These are phyloP conservation scores for Gentiana macrophylla DNA, from an alignment of 257 asterid genomes.

Conservation along the genomic window DNA sequence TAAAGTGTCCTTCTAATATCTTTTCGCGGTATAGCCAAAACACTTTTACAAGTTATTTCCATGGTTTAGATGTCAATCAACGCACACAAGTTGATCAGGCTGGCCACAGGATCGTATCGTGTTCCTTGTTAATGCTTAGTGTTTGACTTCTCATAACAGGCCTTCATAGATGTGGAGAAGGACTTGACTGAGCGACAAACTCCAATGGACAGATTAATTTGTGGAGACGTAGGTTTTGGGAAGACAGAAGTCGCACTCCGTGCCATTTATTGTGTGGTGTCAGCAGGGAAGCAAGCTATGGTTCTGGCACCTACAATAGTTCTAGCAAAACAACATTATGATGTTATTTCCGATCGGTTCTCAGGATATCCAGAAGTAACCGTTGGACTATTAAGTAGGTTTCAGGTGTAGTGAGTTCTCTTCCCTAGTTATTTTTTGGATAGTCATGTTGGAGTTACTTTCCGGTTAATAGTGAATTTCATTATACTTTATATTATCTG, in stretches of 20 bases:
- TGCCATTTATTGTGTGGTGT: slow-evolving; percentile 87
- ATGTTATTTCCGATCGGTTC: slow-evolving; percentile 77
- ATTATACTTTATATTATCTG: no score
- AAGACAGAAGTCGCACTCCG: slow-evolving; percentile 98
- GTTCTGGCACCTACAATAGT: slow-evolving; percentile 92
- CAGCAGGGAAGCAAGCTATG: slow-evolving; percentile 92
- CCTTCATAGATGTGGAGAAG: slow-evolving; percentile 80
- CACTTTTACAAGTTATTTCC: neutral
- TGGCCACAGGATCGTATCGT: neutral
- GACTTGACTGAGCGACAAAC: slow-evolving; percentile 85
- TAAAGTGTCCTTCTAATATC: neutral
- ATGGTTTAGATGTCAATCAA: no score
- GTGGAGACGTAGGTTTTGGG: slow-evolving; percentile 99
- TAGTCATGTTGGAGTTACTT: neutral
- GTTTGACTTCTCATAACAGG: slow-evolving; percentile 52
- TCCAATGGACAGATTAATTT: slow-evolving; percentile 93
- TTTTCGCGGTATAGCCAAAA: slow-evolving; percentile 1
- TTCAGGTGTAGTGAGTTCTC: slow-evolving; percentile 56
- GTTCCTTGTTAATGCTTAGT: slow-evolving; percentile 19
- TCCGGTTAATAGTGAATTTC: neutral
- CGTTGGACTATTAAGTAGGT: slow-evolving; percentile 88
- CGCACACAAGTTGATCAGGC: slow-evolving; percentile 1
- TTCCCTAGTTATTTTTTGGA: slow-evolving; percentile 1
- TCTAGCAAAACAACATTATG: slow-evolving; percentile 93
- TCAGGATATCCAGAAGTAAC: slow-evolving; percentile 47